Evolutionary conservation across 2,329 filamentous ascomycete genomes (phyloP).

Genomic region (Trichoderma breve): DNA sequence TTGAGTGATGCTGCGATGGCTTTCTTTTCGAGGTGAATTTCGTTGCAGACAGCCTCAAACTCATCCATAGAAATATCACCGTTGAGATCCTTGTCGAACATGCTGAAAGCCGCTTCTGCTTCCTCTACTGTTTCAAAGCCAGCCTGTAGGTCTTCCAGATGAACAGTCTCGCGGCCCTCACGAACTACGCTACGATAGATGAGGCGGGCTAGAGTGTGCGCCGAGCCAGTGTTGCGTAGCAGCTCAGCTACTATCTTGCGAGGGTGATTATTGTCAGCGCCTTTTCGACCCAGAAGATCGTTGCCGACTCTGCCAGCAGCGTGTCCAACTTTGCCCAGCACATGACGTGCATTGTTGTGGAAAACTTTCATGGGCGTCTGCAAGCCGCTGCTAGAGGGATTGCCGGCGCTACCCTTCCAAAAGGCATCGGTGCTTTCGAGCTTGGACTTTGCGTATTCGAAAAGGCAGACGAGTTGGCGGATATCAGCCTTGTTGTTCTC

Average conservation of each 20-base stretch:
- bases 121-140: slow-evolving; percentile 84
- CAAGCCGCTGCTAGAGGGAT: slow-evolving; percentile 53
- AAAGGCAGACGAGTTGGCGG: slow-evolving; percentile 53
- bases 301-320: slow-evolving; percentile 83
- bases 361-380: slow-evolving; percentile 74
- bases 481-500: slow-evolving; percentile 92
- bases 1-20: slow-evolving; percentile 93
- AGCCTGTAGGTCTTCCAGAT: slow-evolving; percentile 71
- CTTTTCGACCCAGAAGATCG: slow-evolving; percentile 79
- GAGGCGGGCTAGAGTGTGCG: slow-evolving; percentile 81
- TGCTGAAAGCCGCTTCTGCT: slow-evolving; percentile 80
- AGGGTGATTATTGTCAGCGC: slow-evolving; percentile 68
- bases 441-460: slow-evolving; percentile 74
- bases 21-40: slow-evolving; percentile 92
- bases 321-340: slow-evolving; percentile 77
- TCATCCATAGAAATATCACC: slow-evolving; percentile 96
- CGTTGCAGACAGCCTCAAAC: slow-evolving; percentile 86
- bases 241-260: slow-evolving; percentile 81
- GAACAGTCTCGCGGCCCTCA: slow-evolving; percentile 73
- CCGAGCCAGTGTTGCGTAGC: slow-evolving; percentile 67
- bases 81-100: slow-evolving; percentile 96
- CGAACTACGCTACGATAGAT: slow-evolving; percentile 82
- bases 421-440: slow-evolving; percentile 54
- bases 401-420: slow-evolving; percentile 41
- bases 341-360: slow-evolving; percentile 71